Percentiles rank a stretch among this genome's conserved stretches.
phyloP scores from a whole-genome alignment of 345 rosid species.

The Ceriops tagal region DNA sequence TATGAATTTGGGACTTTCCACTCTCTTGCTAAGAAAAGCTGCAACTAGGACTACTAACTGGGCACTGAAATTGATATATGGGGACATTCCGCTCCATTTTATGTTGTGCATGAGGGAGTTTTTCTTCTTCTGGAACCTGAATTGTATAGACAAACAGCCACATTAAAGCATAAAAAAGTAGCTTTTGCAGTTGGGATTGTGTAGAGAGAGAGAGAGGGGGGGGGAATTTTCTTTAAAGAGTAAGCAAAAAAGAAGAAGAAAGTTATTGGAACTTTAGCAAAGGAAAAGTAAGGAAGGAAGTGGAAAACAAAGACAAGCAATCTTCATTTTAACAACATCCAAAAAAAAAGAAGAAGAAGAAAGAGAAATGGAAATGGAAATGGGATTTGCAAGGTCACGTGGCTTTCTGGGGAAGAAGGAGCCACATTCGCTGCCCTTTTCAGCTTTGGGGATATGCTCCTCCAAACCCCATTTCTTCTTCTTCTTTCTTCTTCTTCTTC shows the following conservation, averaged over 20 bases:
- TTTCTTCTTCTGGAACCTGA: neutral
- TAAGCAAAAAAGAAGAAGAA: no score
- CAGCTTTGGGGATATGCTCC: slow-evolving; percentile 44
- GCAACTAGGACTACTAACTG: no score
- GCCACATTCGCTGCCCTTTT: slow-evolving; percentile 62
- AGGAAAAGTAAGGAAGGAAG: no score
- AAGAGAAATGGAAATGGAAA: slow-evolving; percentile 13
- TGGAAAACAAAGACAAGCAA: neutral
- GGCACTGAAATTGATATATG: no score
- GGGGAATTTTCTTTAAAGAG: no score
- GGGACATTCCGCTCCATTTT: no score
- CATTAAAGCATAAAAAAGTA: no score
- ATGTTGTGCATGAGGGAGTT: no score
- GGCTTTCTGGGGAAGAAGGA: slow-evolving; percentile 48
- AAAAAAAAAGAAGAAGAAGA: neutral
- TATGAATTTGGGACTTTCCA: neutral
- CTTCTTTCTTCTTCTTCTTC: neutral
- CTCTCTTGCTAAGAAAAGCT: neutral
- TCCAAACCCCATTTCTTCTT: slow-evolving; percentile 38
- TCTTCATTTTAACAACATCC: neutral
- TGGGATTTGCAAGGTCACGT: slow-evolving; percentile 29
- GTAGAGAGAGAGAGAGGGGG: no score
- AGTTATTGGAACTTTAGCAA: no score
- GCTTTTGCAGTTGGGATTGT: no score
- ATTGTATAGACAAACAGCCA: neutral